phyloP scores from a whole-genome alignment of 768 basidiomycete species.

The Coprinopsis marcescibilis region DNA sequence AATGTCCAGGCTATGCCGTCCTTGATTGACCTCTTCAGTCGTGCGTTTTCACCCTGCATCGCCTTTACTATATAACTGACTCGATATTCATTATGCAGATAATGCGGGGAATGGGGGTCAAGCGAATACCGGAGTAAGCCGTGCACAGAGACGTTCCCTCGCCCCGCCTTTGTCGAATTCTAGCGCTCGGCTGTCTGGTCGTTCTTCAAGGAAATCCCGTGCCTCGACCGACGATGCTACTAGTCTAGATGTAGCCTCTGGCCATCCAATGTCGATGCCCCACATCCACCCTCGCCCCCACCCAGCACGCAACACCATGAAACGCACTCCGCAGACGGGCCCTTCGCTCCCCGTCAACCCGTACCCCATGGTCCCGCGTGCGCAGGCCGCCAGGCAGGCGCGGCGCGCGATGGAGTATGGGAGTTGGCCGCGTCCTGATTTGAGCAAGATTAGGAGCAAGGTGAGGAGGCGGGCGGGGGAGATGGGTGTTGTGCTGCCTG shows the following conservation, averaged over 20 bases:
- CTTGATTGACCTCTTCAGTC: slow-evolving; percentile 7
- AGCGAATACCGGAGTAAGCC: slow-evolving; percentile 25
- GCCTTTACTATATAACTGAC: slow-evolving; percentile 3
- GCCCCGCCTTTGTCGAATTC: neutral
- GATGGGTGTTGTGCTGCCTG: neutral
- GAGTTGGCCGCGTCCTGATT: slow-evolving; percentile 1
- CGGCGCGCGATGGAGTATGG: neutral
- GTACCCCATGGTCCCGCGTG: neutral
- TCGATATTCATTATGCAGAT: slow-evolving; percentile 21
- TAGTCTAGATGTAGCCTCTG: neutral
- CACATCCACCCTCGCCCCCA: neutral
- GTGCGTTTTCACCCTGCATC: neutral
- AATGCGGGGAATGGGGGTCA: slow-evolving; percentile 32
- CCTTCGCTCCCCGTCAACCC: neutral
- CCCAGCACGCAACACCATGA: neutral
- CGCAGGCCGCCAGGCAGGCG: neutral
- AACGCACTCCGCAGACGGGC: neutral
- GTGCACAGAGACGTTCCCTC: neutral
- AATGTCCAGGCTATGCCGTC: slow-evolving; percentile 15
- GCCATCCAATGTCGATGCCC: too few relatives aligned
- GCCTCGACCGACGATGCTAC: neutral
- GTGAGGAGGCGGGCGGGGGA: neutral
- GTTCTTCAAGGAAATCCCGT: neutral
- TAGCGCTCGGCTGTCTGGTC: neutral
- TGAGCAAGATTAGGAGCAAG: neutral